Conservation (phyloP, 2,329 filamentous ascomycete species). For the Beauveria medogensis region DNA sequence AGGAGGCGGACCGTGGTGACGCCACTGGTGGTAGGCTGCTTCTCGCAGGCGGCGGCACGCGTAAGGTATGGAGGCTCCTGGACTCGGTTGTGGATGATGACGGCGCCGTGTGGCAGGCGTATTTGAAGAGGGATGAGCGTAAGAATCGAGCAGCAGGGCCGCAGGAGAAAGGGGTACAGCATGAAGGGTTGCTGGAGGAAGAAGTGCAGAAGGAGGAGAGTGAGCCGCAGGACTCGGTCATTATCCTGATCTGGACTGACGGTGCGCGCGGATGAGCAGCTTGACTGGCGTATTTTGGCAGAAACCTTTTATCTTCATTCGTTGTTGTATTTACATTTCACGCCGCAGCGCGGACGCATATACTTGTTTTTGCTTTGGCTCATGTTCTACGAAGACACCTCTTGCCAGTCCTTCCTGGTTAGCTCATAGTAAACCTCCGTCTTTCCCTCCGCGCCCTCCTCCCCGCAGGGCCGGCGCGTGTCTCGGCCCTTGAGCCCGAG, state of each 20-base stretch:
- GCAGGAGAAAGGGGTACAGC: slow-evolving; percentile 13
- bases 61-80: slow-evolving; percentile 33
- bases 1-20: slow-evolving; percentile 15
- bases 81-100: slow-evolving; percentile 28
- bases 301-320: not conserved
- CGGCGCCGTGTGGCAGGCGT: slow-evolving; percentile 39
- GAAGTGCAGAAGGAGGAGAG: no score
- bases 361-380: not conserved
- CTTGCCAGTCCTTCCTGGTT: slow-evolving; percentile 15
- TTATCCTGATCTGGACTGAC: slow-evolving; percentile 33
- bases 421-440: slow-evolving; percentile 21
- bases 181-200: no score
- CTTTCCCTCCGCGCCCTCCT: slow-evolving; percentile 7
- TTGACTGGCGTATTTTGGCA: not conserved
- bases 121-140: slow-evolving; percentile 27
- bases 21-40: slow-evolving; percentile 21
- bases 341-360: not conserved
- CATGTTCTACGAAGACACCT: not conserved
- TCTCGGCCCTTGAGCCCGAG: slow-evolving; percentile 17
- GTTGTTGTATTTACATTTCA: not conserved
- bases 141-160: not conserved
- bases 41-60: slow-evolving; percentile 4
- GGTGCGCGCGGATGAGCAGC: not conserved
- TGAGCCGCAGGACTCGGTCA: slow-evolving; percentile 28
- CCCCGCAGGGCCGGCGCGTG: slow-evolving; percentile 11